These are phyloP conservation scores for Phytophthora agathidicida DNA, from an alignment of 352 stramenopile species.

Conservation along the genomic window DNA sequence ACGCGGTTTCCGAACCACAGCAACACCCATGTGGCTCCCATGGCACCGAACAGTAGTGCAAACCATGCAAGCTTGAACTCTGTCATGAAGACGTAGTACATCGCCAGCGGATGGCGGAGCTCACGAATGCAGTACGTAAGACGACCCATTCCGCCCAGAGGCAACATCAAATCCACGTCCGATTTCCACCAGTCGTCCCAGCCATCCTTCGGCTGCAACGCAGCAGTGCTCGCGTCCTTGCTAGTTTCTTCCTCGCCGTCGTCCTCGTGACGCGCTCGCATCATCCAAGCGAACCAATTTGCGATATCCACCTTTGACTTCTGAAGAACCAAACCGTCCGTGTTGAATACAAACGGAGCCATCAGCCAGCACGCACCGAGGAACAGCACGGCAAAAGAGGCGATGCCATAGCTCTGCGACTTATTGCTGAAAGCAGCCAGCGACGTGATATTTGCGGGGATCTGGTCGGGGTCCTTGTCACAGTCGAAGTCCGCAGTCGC, in stretches of 20 bases:
- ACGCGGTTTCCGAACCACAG: slow-evolving; percentile 64
- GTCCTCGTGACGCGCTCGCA: slow-evolving; percentile 52
- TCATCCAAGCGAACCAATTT: slow-evolving; percentile 90
- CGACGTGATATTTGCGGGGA: slow-evolving; percentile 74
- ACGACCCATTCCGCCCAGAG: slow-evolving; percentile 67
- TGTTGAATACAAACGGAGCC: slow-evolving; percentile 89
- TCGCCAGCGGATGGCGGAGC: slow-evolving; percentile 73
- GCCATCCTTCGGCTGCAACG: slow-evolving; percentile 61
- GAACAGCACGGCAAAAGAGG: slow-evolving; percentile 84
- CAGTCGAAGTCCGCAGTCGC: slow-evolving; percentile 55
- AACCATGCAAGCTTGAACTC: slow-evolving; percentile 62
- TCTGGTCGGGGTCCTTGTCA: slow-evolving; percentile 48
- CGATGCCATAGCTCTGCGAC: slow-evolving; percentile 79
- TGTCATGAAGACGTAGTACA: slow-evolving; percentile 85
- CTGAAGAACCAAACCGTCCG: slow-evolving; percentile 83
- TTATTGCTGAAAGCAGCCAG: slow-evolving; percentile 58
- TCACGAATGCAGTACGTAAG: slow-evolving; percentile 84
- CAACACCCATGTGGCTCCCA: slow-evolving; percentile 52
- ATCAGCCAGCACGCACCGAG: slow-evolving; percentile 85
- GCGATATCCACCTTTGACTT: slow-evolving; percentile 84
- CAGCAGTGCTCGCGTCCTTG: slow-evolving; percentile 38
- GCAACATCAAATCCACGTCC: slow-evolving; percentile 75
- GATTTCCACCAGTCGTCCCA: slow-evolving; percentile 81
- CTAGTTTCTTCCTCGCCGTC: slow-evolving; percentile 44
- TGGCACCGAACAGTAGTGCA: slow-evolving; percentile 52